Evolutionary conservation across 1,139 yeast species (phyloP).

Genomic region (Pichia sp.): DNA sequence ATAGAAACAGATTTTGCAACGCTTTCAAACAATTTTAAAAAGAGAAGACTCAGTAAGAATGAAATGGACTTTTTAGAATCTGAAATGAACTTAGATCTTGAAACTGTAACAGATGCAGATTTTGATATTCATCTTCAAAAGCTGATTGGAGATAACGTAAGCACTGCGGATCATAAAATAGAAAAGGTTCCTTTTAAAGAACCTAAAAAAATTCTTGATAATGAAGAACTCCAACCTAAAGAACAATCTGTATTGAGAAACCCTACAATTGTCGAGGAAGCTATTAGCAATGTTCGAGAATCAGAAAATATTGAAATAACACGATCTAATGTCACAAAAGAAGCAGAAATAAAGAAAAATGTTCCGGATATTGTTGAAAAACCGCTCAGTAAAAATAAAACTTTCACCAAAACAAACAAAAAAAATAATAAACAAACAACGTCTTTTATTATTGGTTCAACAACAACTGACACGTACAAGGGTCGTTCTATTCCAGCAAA

Average conservation of each 20-base stretch:
- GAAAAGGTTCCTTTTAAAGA: too few species aligned
- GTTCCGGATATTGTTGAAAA: not conserved
- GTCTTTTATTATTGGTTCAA: constrained; percentile 2
- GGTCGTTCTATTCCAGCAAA: constrained; percentile 33
- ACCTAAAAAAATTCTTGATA: too few species aligned
- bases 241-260: too few species aligned
- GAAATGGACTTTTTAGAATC: constrained; percentile 24
- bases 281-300: too few species aligned
- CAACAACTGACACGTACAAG: constrained; percentile 24
- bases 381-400: too few species aligned
- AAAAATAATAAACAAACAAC: not conserved
- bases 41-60: constrained; percentile 12
- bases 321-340: too few species aligned
- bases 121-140: constrained; percentile 26
- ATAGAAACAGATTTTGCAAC: constrained; percentile 12
- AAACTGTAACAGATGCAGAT: constrained; percentile 26
- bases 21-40: constrained; percentile 10
- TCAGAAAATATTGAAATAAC: too few species aligned
- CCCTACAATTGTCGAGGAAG: too few species aligned
- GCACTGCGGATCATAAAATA: not conserved
- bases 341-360: not conserved
- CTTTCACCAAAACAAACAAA: not conserved
- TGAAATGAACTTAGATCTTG: constrained; percentile 23
- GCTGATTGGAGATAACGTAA: constrained; percentile 20
- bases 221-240: too few species aligned